Percentiles rank a stretch among this genome's conserved stretches.
Conservation (phyloP, 1,139 yeast genomes). For the Scheffersomyces parashehatae region DNA sequence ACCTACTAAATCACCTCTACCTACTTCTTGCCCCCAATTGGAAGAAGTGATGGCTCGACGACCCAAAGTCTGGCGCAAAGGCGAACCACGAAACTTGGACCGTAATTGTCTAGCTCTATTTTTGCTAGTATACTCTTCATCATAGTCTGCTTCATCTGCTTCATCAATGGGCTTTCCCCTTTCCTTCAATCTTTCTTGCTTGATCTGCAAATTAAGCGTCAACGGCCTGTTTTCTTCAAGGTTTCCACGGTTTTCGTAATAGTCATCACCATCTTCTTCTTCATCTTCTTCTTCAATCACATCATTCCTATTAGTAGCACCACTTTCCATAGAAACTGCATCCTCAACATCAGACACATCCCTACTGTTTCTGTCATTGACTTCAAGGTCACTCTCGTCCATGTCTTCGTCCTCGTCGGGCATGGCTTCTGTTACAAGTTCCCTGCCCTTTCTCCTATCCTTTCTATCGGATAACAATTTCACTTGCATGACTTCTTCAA, state of each 20-base stretch:
- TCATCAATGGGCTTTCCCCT: background rate
- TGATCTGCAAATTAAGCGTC: background rate
- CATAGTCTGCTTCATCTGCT: background rate
- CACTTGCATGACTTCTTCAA: slow-evolving; percentile 20
- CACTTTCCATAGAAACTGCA: slow-evolving; percentile 16
- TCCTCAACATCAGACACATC: slow-evolving; percentile 20
- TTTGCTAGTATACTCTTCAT: background rate
- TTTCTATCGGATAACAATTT: slow-evolving; percentile 14
- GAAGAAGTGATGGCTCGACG: background rate
- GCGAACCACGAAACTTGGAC: background rate
- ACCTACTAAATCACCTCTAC: background rate
- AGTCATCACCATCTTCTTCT: slow-evolving; percentile 1
- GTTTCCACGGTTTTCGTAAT: slow-evolving; percentile 1
- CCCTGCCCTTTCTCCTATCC: slow-evolving; percentile 3
- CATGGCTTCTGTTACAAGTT: background rate
- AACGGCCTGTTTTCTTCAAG: background rate
- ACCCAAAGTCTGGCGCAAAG: background rate
- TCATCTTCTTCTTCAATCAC: slow-evolving; percentile 9
- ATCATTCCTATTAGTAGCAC: slow-evolving; percentile 11
- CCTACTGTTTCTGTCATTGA: slow-evolving; percentile 13
- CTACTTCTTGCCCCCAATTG: background rate
- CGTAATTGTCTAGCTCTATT: background rate
- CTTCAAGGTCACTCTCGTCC: slow-evolving; percentile 31
- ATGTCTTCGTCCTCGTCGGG: slow-evolving; percentile 13
- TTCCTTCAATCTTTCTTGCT: background rate